Conservation (phyloP, 2,329 filamentous ascomycete species). For the Pyricularia grisea region DNA sequence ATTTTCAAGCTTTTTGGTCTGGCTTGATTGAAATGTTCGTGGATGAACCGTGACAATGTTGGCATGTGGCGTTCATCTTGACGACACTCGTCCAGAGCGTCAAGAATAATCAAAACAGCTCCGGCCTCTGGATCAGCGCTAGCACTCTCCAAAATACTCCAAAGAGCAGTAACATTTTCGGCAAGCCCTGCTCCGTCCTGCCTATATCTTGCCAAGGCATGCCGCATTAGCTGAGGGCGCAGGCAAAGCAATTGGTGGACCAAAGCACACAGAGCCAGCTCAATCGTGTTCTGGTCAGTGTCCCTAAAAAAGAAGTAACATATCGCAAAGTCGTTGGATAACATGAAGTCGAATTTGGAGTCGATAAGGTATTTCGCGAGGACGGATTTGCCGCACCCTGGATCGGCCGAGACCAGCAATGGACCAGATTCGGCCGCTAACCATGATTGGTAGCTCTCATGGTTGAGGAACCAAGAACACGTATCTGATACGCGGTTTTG, state of each 20-base stretch:
- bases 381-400: constrained; percentile 29
- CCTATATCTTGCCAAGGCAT: constrained; percentile 19
- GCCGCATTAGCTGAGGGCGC: constrained; percentile 18
- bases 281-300: constrained; percentile 22
- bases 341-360: constrained; percentile 15
- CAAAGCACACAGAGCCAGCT: constrained; percentile 26
- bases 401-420: constrained; percentile 26
- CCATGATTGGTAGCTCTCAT: constrained; percentile 21
- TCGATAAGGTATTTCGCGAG: constrained; percentile 24
- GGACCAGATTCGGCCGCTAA: constrained; percentile 15
- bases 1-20: constrained; percentile 1
- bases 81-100: constrained; percentile 26
- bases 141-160: constrained; percentile 21
- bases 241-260: constrained; percentile 28
- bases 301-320: constrained; percentile 35
- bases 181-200: constrained; percentile 18
- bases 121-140: constrained; percentile 13
- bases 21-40: neutral
- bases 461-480: constrained; percentile 22
- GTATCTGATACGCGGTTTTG: constrained; percentile 15
- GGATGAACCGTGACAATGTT: constrained; percentile 3
- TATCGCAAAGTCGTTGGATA: constrained; percentile 15
- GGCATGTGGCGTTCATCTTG: constrained; percentile 1
- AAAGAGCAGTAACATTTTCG: constrained; percentile 16
- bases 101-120: constrained; percentile 23